Conservation (phyloP, 2,329 filamentous ascomycete genomes). For the Colletotrichum eleusines region DNA sequence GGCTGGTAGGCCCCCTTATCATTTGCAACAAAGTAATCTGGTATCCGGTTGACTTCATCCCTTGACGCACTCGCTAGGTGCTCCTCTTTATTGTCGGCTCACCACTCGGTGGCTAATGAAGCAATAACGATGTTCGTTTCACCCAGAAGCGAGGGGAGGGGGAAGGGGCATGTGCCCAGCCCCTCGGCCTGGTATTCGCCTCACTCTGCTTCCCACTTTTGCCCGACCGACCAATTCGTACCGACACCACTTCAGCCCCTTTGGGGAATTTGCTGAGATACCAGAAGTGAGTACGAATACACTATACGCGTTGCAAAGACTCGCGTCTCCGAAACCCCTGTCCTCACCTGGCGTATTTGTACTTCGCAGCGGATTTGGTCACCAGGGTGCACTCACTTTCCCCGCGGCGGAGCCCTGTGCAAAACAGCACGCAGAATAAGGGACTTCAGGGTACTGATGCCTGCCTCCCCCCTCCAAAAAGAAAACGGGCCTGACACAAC, state of each 20-base stretch:
- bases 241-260: constrained; percentile 6
- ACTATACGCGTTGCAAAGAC: constrained; percentile 22
- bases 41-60: constrained; percentile 22
- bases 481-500: constrained; percentile 26
- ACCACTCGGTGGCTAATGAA: constrained; percentile 31
- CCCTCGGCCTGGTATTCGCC: constrained; percentile 27
- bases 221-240: constrained; percentile 17
- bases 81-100: constrained; percentile 18
- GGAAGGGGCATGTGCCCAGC: constrained; percentile 12
- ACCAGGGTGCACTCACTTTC: constrained; percentile 26
- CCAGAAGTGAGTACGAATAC: constrained; percentile 5
- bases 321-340: constrained; percentile 32
- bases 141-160: constrained; percentile 21
- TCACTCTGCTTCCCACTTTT: constrained; percentile 21
- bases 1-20: not conserved
- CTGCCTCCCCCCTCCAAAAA: constrained; percentile 9
- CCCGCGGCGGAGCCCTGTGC: constrained; percentile 34
- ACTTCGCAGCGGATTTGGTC: not conserved
- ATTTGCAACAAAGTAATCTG: constrained; percentile 12
- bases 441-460: constrained; percentile 36
- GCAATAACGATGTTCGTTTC: constrained; percentile 36
- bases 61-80: constrained; percentile 10
- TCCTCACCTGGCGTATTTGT: constrained; percentile 11
- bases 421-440: constrained; percentile 27
- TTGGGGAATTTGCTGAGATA: constrained; percentile 20